Percentiles rank a stretch among this genome's conserved stretches.
Conservation (phyloP, 805 yeast genomes). For the Lipomyces anomalus region DNA sequence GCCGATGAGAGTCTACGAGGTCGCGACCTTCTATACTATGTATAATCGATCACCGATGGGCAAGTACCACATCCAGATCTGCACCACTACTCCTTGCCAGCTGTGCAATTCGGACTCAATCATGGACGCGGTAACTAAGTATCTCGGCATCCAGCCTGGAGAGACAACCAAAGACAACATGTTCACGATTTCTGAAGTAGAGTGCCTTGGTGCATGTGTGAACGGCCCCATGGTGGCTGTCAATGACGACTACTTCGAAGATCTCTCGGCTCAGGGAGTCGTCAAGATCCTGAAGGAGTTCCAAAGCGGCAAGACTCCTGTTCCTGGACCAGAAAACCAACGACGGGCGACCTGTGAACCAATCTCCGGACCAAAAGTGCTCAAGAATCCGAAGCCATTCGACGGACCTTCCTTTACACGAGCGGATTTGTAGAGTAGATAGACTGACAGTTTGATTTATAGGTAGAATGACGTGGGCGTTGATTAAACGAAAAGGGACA, state of each 20-base stretch:
- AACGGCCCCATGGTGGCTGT: conserved; percentile 85
- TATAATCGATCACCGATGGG: conserved; percentile 83
- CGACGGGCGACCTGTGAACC: conserved; percentile 73
- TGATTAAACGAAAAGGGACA: too few species aligned
- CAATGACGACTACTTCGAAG: conserved; percentile 79
- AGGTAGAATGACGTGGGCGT: too few species aligned
- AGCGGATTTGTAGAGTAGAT: conserved; percentile 48
- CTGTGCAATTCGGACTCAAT: conserved; percentile 77
- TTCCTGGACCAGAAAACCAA: conserved; percentile 64
- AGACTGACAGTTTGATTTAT: conserved; percentile 1
- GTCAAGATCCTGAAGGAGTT: conserved; percentile 56
- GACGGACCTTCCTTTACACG: conserved; percentile 68
- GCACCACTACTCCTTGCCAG: conserved; percentile 88
- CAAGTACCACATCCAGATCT: conserved; percentile 73
- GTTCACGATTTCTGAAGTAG: conserved; percentile 81
- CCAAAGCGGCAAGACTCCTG: conserved; percentile 55
- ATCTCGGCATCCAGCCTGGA: conserved; percentile 64
- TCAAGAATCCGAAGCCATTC: conserved; percentile 55
- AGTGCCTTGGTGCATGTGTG: conserved; percentile 88
- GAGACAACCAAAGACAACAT: conserved; percentile 69
- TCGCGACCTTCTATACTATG: conserved; percentile 89
- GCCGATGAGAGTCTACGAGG: conserved; percentile 87
- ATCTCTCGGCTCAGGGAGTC: conserved; percentile 63
- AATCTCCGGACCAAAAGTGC: conserved; percentile 57
- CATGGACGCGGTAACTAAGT: conserved; percentile 59